A percentile compares a stretch with the other conserved stretches of the same genome.
Evolutionary conservation across 805 yeast genomes (phyloP).

Genomic region (Hanseniaspora vineae): DNA sequence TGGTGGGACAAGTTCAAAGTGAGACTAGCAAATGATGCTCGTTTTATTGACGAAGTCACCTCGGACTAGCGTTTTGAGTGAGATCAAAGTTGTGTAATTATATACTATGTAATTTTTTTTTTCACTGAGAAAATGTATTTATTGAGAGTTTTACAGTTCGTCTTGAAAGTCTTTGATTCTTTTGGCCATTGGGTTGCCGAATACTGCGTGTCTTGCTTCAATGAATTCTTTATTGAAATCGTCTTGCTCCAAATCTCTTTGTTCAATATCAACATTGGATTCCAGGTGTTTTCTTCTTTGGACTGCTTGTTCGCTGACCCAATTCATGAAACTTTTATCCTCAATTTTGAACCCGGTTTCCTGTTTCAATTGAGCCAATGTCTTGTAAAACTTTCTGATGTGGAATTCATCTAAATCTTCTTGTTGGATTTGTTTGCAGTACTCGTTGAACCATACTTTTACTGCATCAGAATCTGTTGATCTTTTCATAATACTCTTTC

Average conservation of each 20-base stretch:
- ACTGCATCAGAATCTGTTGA: constrained; percentile 3
- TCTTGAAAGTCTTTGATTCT: constrained; percentile 44
- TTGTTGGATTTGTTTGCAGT: constrained; percentile 15
- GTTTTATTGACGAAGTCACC: constrained; percentile 47
- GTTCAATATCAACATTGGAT: constrained; percentile 7
- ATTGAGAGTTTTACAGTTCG: constrained; percentile 33
- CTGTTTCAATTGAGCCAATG: constrained; percentile 25
- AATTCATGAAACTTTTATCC: constrained; percentile 36
- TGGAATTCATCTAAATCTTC: constrained; percentile 26
- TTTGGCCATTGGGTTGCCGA: constrained; percentile 66
- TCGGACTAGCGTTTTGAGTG: constrained; percentile 6
- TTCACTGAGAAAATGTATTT: too few species aligned
- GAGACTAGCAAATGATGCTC: constrained; percentile 68
- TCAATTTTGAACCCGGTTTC: constrained; percentile 20
- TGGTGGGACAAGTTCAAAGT: constrained; percentile 92
- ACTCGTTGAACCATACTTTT: constrained; percentile 18
- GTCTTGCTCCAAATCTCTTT: constrained; percentile 23
- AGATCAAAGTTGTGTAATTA: background rate
- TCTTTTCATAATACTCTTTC: constrained; percentile 7
- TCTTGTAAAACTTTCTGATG: constrained; percentile 30
- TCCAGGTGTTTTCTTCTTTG: constrained; percentile 15
- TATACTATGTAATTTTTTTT: background rate
- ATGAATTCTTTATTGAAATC: constrained; percentile 28
- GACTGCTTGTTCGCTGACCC: constrained; percentile 44
- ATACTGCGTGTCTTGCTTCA: constrained; percentile 46